Evolutionary conservation across 306 rosid species (phyloP).

Genomic region (Vigna nakashimae): DNA sequence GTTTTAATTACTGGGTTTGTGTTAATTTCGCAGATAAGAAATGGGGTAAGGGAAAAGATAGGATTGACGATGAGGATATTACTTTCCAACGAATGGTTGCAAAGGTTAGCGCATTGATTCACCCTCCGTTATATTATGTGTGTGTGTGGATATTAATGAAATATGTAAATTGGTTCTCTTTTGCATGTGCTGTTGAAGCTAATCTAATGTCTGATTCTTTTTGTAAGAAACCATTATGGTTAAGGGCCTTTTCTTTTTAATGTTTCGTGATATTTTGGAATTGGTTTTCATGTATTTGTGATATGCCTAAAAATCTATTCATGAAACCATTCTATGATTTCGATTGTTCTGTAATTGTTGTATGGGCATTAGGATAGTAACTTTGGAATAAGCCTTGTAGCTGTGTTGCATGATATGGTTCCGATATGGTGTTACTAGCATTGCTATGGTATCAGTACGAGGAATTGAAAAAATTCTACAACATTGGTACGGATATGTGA

Average conservation of each 20-base stretch:
- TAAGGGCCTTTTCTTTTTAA: background rate
- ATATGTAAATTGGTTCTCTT: constrained; percentile 8
- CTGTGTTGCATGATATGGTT: background rate
- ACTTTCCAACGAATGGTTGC: constrained; percentile 99
- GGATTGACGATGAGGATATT: constrained; percentile 91
- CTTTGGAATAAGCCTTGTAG: constrained; percentile 18
- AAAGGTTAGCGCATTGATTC: constrained; percentile 98
- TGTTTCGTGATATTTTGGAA: background rate
- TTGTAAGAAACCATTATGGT: background rate
- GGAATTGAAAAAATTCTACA: background rate
- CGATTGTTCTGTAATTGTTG: constrained; percentile 21
- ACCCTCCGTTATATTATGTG: constrained; percentile 40
- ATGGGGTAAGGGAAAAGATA: constrained; percentile 94
- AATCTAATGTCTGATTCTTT: background rate
- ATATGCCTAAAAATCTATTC: background rate
- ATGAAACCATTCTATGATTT: constrained; percentile 1
- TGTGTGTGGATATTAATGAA: background rate
- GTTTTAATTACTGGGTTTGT: constrained; percentile 22
- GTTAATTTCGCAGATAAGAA: constrained; percentile 72
- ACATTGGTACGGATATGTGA: background rate
- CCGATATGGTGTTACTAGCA: background rate
- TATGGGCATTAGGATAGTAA: background rate
- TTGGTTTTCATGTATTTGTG: background rate
- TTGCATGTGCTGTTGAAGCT: background rate
- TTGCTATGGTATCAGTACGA: background rate